Evolutionary conservation across 2,329 filamentous ascomycete genomes (phyloP).

Genomic region (Cryoendolithus antarcticus): DNA sequence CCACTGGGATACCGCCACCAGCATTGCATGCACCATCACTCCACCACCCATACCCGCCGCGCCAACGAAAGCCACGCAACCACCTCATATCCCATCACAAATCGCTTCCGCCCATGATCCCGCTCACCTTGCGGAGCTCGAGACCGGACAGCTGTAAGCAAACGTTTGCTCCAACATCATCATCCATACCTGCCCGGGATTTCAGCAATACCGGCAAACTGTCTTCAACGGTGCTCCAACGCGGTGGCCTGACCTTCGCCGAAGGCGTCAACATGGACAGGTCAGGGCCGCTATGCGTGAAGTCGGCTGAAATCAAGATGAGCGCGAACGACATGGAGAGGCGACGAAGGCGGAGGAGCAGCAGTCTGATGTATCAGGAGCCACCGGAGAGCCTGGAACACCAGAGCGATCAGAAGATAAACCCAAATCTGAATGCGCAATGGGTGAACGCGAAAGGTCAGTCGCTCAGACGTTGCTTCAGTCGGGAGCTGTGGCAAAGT

Average conservation of each 20-base stretch:
- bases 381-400: conserved; percentile 94
- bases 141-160: no score
- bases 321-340: conserved; percentile 44
- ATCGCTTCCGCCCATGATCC: no score
- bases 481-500: no score
- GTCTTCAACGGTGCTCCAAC: conserved; percentile 83
- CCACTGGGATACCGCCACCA: no score
- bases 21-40: no score
- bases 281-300: conserved; percentile 16
- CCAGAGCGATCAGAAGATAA: conserved; percentile 86
- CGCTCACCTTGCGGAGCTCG: no score
- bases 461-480: no score
- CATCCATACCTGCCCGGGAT: no score
- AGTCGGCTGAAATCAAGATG: conserved; percentile 31
- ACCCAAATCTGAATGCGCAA: conserved; percentile 93
- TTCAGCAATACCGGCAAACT: conserved; percentile 73
- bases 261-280: conserved; percentile 50
- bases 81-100: no score
- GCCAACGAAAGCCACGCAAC: no score
- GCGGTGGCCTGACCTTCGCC: conserved; percentile 77
- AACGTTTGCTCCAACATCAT: no score
- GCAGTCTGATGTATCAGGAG: conserved; percentile 97
- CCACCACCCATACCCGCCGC: no score
- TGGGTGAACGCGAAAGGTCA: conserved; percentile 87
- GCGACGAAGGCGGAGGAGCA: conserved; percentile 74